phyloP scores from a whole-genome alignment of 495 filamentous ascomycete species.

The Tirmania nivea region DNA sequence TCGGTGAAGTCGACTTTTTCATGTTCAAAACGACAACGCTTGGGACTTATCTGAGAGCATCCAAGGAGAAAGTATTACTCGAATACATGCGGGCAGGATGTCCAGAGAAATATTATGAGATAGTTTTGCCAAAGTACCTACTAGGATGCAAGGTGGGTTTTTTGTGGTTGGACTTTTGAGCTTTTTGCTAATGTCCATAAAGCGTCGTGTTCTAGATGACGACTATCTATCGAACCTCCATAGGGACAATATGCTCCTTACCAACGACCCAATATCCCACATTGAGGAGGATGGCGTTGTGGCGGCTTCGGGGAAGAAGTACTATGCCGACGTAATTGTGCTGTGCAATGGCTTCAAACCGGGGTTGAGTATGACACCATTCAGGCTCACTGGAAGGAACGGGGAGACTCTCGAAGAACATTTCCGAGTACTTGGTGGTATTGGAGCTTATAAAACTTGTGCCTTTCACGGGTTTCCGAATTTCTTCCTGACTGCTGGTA shows the following conservation, averaged over 20 bases:
- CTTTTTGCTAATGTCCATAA: neutral
- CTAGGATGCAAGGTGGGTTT: constrained; percentile 35
- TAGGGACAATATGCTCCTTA: constrained; percentile 33
- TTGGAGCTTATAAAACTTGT: constrained; percentile 41
- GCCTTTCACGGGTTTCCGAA: constrained; percentile 47
- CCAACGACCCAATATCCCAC: constrained; percentile 21
- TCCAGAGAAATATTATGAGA: constrained; percentile 40
- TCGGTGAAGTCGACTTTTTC: neutral
- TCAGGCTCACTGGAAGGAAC: constrained; percentile 25
- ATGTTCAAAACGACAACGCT: neutral
- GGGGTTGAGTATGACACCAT: constrained; percentile 24
- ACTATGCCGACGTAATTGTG: constrained; percentile 37
- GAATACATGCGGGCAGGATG: constrained; percentile 28
- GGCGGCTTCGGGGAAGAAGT: constrained; percentile 15
- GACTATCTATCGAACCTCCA: constrained; percentile 34
- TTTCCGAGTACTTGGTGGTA: constrained; percentile 32
- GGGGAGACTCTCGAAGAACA: constrained; percentile 30
- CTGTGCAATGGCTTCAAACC: constrained; percentile 37
- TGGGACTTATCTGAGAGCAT: constrained; percentile 1
- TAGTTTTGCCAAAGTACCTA: constrained; percentile 38
- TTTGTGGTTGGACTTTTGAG: neutral
- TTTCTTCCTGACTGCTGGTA: constrained; percentile 30
- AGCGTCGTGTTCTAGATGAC: constrained; percentile 33
- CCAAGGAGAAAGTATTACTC: constrained; percentile 24
- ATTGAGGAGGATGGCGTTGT: constrained; percentile 16